A percentile compares a stretch with the other conserved stretches of the same genome.
Evolutionary conservation across 2,329 filamentous ascomycete genomes (phyloP).

Genomic region (Aureobasidium subglaciale): DNA sequence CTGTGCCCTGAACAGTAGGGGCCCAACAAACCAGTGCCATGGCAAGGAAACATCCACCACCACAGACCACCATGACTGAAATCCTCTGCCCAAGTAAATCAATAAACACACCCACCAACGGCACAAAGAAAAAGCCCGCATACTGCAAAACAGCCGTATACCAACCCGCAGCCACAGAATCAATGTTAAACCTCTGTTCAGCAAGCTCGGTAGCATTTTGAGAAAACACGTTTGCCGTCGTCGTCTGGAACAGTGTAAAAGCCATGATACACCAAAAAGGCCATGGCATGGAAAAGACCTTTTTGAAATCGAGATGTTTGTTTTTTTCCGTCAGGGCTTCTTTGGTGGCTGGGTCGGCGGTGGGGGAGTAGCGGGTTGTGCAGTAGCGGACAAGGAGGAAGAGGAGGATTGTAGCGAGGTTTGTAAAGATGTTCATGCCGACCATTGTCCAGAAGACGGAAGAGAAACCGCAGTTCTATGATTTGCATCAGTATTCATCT

Average conservation of each 20-base stretch:
- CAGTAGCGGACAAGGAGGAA: constrained; percentile 50
- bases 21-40: constrained; percentile 52
- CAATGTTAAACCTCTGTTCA: constrained; percentile 52
- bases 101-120: constrained; percentile 49
- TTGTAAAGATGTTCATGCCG: constrained; percentile 59
- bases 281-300: constrained; percentile 54
- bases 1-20: constrained; percentile 44
- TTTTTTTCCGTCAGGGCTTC: constrained; percentile 55
- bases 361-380: constrained; percentile 41
- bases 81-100: constrained; percentile 51
- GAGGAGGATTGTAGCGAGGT: constrained; percentile 46
- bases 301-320: constrained; percentile 49
- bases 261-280: constrained; percentile 49
- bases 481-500: neutral
- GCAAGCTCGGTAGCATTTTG: constrained; percentile 55
- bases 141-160: constrained; percentile 53
- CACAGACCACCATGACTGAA: constrained; percentile 39
- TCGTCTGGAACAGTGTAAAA: constrained; percentile 55
- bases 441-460: constrained; percentile 58
- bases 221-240: constrained; percentile 45
- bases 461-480: constrained; percentile 45
- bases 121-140: constrained; percentile 52
- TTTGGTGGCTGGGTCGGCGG: constrained; percentile 49
- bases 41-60: constrained; percentile 44
- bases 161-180: constrained; percentile 51